phyloP scores from a whole-genome alignment of 164 flowering plant species.

The Amborella trichopoda region DNA sequence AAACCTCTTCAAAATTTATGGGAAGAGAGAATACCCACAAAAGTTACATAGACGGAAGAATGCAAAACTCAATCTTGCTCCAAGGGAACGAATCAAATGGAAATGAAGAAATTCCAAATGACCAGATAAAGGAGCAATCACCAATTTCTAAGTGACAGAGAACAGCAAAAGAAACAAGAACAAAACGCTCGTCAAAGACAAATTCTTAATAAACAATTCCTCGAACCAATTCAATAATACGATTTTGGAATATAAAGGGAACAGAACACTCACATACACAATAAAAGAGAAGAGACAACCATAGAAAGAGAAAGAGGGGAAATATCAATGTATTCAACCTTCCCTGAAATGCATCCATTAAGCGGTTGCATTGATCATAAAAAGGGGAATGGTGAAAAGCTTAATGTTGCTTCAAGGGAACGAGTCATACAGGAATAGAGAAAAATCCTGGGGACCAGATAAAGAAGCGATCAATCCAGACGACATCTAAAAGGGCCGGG shows the following conservation, averaged over 20 bases:
- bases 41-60: neutral
- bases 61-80: constrained; percentile 8
- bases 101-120: constrained; percentile 1
- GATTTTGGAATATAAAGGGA: no score
- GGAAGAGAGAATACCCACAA: neutral
- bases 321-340: constrained; percentile 1
- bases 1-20: neutral
- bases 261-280: no score
- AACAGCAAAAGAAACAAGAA: no score
- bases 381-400: constrained; percentile 1
- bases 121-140: constrained; percentile 14
- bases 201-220: no score
- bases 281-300: no score
- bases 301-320: no score
- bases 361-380: neutral
- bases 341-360: constrained; percentile 1
- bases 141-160: neutral
- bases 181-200: neutral
- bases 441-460: constrained; percentile 23
- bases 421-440: constrained; percentile 16
- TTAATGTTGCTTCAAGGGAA: constrained; percentile 15
- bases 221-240: no score
- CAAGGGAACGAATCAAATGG: constrained; percentile 18
- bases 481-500: neutral
- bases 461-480: constrained; percentile 19